Base-by-base conservation (phyloP, 495 filamentous ascomycete species). In the Penicillium antarcticum region DNA sequence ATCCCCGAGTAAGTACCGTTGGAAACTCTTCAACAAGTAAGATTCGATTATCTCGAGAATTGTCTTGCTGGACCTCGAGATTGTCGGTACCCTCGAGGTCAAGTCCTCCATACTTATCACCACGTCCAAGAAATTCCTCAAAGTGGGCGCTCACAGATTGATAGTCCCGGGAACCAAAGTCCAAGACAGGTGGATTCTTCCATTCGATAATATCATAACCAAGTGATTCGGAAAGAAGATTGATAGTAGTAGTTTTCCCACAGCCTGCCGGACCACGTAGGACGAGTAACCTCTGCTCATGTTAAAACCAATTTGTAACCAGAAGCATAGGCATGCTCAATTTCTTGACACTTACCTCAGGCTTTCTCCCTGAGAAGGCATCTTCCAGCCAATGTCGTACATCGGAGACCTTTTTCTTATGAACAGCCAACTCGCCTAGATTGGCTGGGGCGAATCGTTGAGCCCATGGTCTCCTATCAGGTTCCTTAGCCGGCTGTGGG, bases 21-120 rank as follows among this genome's bases (percentile, higher is more conserved):
- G 95, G 95, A 63, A 96, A 97, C 63, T 99, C 95, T 74, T 99
- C 95, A 42, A 99, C 78, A 8, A 97, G 67, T 37, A 97, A 87
- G 29, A 96, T 64, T 44, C 81, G 81, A 54, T 53, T 60, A 14
- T 45, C 40, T 3, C 38, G 53, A 64, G 73, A 47, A 52, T 37
- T 23, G 29, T 41, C 42, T 18, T 24, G 38, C 26, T 16, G 31
- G 4, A n/a, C 23, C 8, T 56, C 43, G 18, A 40, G 32, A 12
- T 32, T 42, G 8, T 31, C 40, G 7, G 42, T 24, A 33, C 51
- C 47, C 42, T 57, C 56, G 11, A 91, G 63, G 47, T 91, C 81
- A 39, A 98, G 78, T 48, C 86, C 83, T 8, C 84, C 80, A 70
- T 91, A 97, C 36, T 81, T 85, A 24, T 90, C 84, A 29, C 88